These are phyloP conservation scores for Acanthamoeba triangularis DNA, from an alignment of 208 protist genomes.

Conservation along the genomic window DNA sequence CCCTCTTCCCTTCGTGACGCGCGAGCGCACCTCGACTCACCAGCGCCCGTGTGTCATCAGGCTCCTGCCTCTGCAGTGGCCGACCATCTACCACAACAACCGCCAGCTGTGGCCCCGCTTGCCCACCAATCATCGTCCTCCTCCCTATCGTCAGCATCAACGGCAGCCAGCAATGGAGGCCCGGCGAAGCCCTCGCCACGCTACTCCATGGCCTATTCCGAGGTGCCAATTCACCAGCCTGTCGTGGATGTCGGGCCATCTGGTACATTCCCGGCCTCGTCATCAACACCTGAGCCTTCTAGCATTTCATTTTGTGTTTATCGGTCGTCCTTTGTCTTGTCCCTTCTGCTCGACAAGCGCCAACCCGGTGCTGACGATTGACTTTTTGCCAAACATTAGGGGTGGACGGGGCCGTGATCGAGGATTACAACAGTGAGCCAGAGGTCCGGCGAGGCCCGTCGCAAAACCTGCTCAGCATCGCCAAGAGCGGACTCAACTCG, in stretches of 20 bases:
- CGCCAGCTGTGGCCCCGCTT: neutral
- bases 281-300: neutral
- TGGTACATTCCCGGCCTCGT: neutral
- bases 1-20: neutral
- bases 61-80: neutral
- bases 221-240: neutral
- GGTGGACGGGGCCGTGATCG: neutral
- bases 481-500: slow-evolving; percentile 37
- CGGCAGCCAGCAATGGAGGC: neutral
- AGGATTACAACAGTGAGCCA: slow-evolving; percentile 1
- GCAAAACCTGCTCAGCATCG: neutral
- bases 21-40: too few relatives aligned
- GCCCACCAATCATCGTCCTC: neutral
- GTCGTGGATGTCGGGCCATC: neutral
- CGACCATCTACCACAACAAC: too few relatives aligned
- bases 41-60: neutral
- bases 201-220: slow-evolving; percentile 29
- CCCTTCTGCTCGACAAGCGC: too few relatives aligned
- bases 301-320: too few relatives aligned
- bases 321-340: too few relatives aligned
- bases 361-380: too few relatives aligned
- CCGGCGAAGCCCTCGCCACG: neutral
- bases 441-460: neutral
- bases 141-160: neutral
- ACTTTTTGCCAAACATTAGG: too few relatives aligned